Conservation (phyloP, 805 yeast species). For the Crinitomyces ghanaensis region DNA sequence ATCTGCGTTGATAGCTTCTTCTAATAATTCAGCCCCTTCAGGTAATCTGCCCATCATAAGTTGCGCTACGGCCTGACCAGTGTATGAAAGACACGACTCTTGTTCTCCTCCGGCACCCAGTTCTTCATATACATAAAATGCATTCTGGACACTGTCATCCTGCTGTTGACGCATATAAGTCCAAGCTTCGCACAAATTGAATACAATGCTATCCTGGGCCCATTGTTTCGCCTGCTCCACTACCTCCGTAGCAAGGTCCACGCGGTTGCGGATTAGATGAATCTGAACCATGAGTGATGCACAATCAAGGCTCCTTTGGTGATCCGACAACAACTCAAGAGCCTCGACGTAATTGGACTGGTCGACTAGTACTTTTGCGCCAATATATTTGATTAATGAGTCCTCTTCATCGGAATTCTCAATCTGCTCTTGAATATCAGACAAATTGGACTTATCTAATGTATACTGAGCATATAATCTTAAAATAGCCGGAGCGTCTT, state of each 20-base stretch:
- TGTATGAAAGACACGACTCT: slow-evolving; percentile 39
- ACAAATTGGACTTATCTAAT: slow-evolving; percentile 18
- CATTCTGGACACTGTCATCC: slow-evolving; percentile 28
- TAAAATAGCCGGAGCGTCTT: slow-evolving; percentile 19
- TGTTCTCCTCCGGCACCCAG: slow-evolving; percentile 46
- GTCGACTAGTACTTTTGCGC: slow-evolving; percentile 32
- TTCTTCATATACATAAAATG: slow-evolving; percentile 53
- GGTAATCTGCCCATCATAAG: slow-evolving; percentile 69
- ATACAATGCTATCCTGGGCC: slow-evolving; percentile 62
- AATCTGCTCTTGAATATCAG: slow-evolving; percentile 15
- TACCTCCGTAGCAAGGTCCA: slow-evolving; percentile 37
- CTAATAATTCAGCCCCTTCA: slow-evolving; percentile 56
- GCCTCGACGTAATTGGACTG: slow-evolving; percentile 35
- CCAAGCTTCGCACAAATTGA: slow-evolving; percentile 74
- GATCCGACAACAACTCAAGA: slow-evolving; percentile 27
- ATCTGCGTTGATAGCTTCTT: slow-evolving; percentile 32
- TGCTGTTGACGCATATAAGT: slow-evolving; percentile 34
- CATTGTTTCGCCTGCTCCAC: slow-evolving; percentile 35
- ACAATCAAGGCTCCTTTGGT: slow-evolving; percentile 31
- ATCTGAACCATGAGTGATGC: slow-evolving; percentile 28
- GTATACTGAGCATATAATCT: slow-evolving; percentile 18
- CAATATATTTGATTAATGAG: slow-evolving; percentile 29
- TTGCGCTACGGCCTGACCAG: slow-evolving; percentile 62
- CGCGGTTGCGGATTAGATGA: slow-evolving; percentile 30
- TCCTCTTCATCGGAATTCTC: slow-evolving; percentile 18